Base-by-base conservation (phyloP, 2,329 filamentous ascomycete species). In the Aspergillus intermedius region DNA sequence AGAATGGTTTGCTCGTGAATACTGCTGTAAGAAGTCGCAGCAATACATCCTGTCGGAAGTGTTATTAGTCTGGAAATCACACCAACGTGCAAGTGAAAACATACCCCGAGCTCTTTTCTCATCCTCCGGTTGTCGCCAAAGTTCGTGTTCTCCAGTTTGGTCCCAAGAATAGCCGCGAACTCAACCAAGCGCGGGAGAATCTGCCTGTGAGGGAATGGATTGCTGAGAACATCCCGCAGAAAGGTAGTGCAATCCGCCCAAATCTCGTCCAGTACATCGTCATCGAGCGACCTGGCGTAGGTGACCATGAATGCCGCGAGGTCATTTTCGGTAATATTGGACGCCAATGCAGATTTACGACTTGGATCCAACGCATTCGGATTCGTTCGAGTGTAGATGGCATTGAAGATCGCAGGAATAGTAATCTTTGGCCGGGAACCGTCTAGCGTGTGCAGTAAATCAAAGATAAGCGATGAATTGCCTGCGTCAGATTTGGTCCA, bases 211-310 rank as follows among this genome's bases (percentile, higher is more conserved):
- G 93, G 93, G 61, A 98, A 89, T 1, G 93, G 94, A 62, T 98
- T 98, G 21, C 86, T 83, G 23, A 98, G 77, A 23, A 98, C 80
- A 64, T 98, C 94, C 54, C 84, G 86, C 51, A 97, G 69, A 67
- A 98, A 98, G 0, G 86, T 81, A 60, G 91, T 89, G 66, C 91
- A 98, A 64, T 98, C 91, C 37, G 84, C 79, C 93, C 93, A 98
- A 44, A 98, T 95, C 69, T 98, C 93, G 60, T 98, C 93, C 79
- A 96, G 91, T 13, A 93, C 87, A 72, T 98, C 93, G 60, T 98
- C 93, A 62, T 98, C 93, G 10, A 97, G 76, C 0, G 91, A 93
- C 25, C 81, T 81, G 0, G 90, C 86, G 67, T 98, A 98, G 53
- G 93, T 87, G 6, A 95, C 87, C 41, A 97, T 71, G 66, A 98